Evolutionary conservation across 1,284 basidiomycete genomes (phyloP).

Genomic region (Tranzscheliella williamsii): DNA sequence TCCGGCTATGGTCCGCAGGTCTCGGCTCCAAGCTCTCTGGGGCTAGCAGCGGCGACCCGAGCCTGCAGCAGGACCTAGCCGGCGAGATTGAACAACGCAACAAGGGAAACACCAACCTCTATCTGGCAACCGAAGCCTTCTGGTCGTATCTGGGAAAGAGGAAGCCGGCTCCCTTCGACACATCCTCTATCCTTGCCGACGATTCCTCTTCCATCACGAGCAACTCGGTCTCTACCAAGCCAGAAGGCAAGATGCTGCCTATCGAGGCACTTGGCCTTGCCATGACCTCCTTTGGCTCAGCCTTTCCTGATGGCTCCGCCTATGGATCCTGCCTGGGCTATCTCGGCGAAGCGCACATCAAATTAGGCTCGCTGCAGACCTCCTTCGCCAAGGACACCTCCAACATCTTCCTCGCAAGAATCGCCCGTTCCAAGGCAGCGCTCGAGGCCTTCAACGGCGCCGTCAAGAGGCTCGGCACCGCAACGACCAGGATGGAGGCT

Average conservation of each 20-base stretch:
- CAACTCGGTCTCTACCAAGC: conserved; percentile 8
- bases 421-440: conserved; percentile 33
- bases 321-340: conserved; percentile 24
- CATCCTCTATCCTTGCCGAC: conserved; percentile 7
- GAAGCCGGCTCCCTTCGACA: conserved; percentile 35
- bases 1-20: conserved; percentile 26
- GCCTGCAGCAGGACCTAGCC: conserved; percentile 21
- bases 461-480: conserved; percentile 42
- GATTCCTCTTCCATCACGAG: conserved; percentile 15
- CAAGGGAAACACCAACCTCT: conserved; percentile 26
- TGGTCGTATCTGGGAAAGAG: conserved; percentile 39
- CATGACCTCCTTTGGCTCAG: conserved; percentile 21
- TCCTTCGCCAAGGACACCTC: conserved; percentile 35
- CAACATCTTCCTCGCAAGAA: conserved; percentile 33
- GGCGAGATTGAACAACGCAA: conserved; percentile 28
- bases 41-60: neutral
- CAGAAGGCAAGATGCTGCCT: conserved; percentile 29
- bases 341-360: conserved; percentile 29
- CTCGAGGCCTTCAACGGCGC: conserved; percentile 33
- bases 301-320: conserved; percentile 12
- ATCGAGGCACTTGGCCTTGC: conserved; percentile 39
- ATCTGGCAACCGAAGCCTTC: conserved; percentile 34
- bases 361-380: conserved; percentile 28
- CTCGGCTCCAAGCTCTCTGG: conserved; percentile 20
- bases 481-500: conserved; percentile 32